A percentile compares a stretch with the other conserved stretches of the same genome.
Evolutionary conservation across 345 rosid species (phyloP).

Genomic region (Orychophragmus violaceus): DNA sequence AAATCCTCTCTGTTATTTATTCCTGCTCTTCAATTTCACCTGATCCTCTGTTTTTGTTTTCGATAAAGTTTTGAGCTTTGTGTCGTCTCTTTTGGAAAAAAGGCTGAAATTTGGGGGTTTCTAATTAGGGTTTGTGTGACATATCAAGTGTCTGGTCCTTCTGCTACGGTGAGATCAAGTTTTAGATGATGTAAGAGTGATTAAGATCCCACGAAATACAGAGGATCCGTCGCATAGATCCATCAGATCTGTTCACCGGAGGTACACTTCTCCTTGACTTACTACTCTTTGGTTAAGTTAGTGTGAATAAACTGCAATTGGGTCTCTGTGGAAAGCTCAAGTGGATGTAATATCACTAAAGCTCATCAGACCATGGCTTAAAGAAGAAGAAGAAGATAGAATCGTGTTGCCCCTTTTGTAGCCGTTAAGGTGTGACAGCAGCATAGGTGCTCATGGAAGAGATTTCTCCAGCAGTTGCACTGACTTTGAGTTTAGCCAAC

Average conservation of each 20-base stretch:
- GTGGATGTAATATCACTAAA: constrained; percentile 10
- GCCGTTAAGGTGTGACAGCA: background rate
- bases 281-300: background rate
- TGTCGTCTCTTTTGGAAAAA: background rate
- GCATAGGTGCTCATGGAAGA: constrained; percentile 60
- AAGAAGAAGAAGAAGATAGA: constrained; percentile 2
- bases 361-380: background rate
- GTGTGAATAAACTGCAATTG: background rate
- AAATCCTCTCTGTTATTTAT: background rate
- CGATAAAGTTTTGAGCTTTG: constrained; percentile 20
- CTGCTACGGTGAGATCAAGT: background rate
- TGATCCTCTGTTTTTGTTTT: constrained; percentile 11
- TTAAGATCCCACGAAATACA: constrained; percentile 1
- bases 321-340: constrained; percentile 1
- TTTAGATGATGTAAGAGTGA: background rate
- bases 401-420: background rate
- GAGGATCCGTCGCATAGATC: constrained; percentile 20
- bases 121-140: background rate
- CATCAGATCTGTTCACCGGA: constrained; percentile 22
- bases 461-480: constrained; percentile 62
- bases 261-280: constrained; percentile 22
- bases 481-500: constrained; percentile 62
- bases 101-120: background rate
- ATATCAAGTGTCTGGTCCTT: background rate
- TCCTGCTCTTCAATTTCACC: constrained; percentile 12